Conservation (phyloP, 2,329 filamentous ascomycete genomes). For the Penicillium verrucosum region DNA sequence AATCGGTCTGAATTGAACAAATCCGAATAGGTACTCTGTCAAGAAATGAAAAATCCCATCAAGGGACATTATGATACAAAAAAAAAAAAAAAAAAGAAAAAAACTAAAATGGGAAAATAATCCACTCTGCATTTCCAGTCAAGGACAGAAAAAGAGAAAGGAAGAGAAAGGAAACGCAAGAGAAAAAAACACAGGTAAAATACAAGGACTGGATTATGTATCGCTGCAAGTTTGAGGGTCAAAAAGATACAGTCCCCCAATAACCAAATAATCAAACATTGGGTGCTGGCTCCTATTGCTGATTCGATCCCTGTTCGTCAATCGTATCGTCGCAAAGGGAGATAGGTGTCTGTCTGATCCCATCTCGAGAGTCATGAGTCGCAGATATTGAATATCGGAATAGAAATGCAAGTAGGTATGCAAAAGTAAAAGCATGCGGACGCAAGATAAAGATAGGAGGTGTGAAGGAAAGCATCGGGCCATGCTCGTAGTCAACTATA, state of each 20-base stretch:
- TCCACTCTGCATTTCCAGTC: not conserved
- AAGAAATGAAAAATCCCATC: not conserved
- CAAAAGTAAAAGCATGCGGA: not conserved
- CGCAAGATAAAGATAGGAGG: not conserved
- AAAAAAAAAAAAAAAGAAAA: not conserved
- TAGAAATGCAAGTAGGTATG: not conserved
- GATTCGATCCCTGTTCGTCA: not conserved
- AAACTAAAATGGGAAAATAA: not conserved
- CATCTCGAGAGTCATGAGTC: not conserved
- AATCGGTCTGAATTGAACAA: not conserved
- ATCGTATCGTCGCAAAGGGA: not conserved
- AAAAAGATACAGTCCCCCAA: not conserved
- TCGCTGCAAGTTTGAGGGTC: not conserved
- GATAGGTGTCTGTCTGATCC: not conserved
- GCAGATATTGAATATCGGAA: not conserved
- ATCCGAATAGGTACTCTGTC: not conserved
- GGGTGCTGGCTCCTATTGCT: not conserved
- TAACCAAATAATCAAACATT: not conserved
- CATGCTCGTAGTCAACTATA: constrained; percentile 28
- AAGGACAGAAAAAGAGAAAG: not conserved
- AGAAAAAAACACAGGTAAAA: not conserved
- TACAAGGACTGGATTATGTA: constrained; percentile 1
- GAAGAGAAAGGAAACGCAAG: not conserved
- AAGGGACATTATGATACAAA: constrained; percentile 4
- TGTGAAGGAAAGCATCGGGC: not conserved